Base-by-base conservation (phyloP, 1,284 basidiomycete species). In the Sphaerobolus stellatus region DNA sequence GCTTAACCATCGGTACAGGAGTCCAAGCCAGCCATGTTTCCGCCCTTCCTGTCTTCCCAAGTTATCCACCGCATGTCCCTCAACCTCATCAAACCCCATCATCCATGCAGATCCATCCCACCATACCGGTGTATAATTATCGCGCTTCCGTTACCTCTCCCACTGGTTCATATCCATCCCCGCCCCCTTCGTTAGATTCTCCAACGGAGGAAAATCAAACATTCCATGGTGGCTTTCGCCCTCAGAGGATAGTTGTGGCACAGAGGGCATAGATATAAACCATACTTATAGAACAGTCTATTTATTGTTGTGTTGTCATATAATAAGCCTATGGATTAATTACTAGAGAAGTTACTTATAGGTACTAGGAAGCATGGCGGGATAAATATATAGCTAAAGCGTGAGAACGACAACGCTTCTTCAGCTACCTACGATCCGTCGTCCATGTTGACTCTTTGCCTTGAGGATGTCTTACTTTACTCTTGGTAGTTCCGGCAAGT, bases 131-230 rank as follows among this genome's bases (percentile, higher is more conserved):
- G 48, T 68, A 70, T 48, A 69, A 71, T 52, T 62, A 28, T 46
- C 62, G 60, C 53, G 47, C 62, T 38, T 49, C 55, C 40, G n/a
- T 46, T 59, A 27, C 56, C 49, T 74, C 75, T 22, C 77, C 79
- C 4, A 66, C 69, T 16, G 80, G 81, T 53, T 79, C 84, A 34
- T 91, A 91, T 65, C 88, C 88, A 6, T 90, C 88, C 0, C 88
- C 88, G 0, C 89, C 89, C 40, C 77, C 79, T 9, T 90, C 88
- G 14, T 64, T 83, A 49, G 87, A 88, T 70, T 89, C 86, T 14
- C 88, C 88, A 2, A 79, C 81, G 22, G 57, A 48, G 20, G 53
- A 41, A n/a, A 40, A 31, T 29, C 11, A 22, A 22, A 20, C 47
- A 34, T 41, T 49, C 20, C 25, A 49, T 33, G 28, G 43, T 11